A percentile compares a stretch with the other conserved stretches of the same genome.
Evolutionary conservation across 176 grass and related monocot species (phyloP).

Genomic region (Oryza nivara): DNA sequence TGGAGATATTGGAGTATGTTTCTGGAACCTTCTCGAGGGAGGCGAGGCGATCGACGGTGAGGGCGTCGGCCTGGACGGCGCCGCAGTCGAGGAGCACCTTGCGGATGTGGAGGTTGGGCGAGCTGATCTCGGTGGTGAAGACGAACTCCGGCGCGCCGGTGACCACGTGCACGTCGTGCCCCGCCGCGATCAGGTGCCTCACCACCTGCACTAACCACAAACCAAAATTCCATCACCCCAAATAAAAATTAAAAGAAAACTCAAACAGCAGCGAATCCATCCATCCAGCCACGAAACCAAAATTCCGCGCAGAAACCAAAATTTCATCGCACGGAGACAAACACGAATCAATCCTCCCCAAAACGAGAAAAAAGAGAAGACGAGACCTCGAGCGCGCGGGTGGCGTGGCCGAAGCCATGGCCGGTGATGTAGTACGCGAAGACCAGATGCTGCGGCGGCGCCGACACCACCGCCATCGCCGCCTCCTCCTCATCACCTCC

Average conservation of each 20-base stretch:
- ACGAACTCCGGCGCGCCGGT: conserved; percentile 91
- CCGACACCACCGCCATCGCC: conserved; percentile 10
- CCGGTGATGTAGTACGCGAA: conserved; percentile 96
- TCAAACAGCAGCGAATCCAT: no score
- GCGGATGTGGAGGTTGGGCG: conserved; percentile 79
- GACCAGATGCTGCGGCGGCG: conserved; percentile 54
- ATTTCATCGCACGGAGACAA: background rate
- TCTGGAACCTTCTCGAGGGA: conserved; percentile 79
- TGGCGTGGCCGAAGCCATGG: conserved; percentile 98
- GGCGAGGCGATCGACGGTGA: conserved; percentile 91
- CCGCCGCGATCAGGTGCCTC: conserved; percentile 78
- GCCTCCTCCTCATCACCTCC: conserved; percentile 3
- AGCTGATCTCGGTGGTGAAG: conserved; percentile 87
- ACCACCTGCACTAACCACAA: conserved; percentile 55
- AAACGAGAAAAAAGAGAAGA: background rate
- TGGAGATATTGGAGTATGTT: background rate
- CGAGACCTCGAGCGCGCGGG: conserved; percentile 77
- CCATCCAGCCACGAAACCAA: no score
- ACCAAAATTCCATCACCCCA: background rate
- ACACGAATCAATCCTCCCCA: background rate
- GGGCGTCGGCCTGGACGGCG: conserved; percentile 96
- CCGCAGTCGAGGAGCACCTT: conserved; percentile 98
- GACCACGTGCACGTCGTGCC: conserved; percentile 94
- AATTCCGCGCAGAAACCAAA: background rate
- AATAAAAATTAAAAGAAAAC: background rate